These are phyloP conservation scores for Arthrobotrys pseudoclavata DNA, from an alignment of 2,329 filamentous ascomycete species.

Conservation along the genomic window DNA sequence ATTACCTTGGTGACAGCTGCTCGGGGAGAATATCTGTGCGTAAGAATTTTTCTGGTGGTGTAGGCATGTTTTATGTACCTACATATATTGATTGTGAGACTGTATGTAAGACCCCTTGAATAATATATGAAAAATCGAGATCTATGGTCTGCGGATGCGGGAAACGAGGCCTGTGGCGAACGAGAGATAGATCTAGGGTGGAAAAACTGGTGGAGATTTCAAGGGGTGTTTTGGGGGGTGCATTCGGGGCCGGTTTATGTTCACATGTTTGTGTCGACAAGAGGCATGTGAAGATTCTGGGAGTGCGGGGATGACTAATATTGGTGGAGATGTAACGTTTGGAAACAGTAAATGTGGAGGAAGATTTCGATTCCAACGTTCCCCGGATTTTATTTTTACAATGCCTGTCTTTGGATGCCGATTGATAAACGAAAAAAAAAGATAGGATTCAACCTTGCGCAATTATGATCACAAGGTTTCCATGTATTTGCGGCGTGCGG, in stretches of 20 bases:
- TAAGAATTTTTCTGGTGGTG: constrained; percentile 5
- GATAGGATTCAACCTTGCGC: constrained; percentile 15
- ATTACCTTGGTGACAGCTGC: background rate
- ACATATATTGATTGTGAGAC: constrained; percentile 30
- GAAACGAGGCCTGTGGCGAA: constrained; percentile 23
- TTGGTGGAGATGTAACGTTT: constrained; percentile 30
- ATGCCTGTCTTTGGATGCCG: background rate
- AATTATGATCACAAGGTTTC: constrained; percentile 9
- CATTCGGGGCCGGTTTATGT: constrained; percentile 2
- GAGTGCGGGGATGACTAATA: constrained; percentile 32
- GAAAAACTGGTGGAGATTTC: constrained; percentile 9
- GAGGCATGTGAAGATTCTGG: constrained; percentile 42
- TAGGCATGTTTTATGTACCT: constrained; percentile 24
- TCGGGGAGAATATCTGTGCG: background rate
- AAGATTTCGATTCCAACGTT: constrained; percentile 11
- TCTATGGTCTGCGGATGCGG: constrained; percentile 32
- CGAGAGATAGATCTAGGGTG: constrained; percentile 2
- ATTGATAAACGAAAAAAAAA: constrained; percentile 10
- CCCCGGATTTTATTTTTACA: constrained; percentile 5
- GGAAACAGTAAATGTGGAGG: constrained; percentile 21
- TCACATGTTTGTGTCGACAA: constrained; percentile 26
- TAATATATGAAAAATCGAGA: constrained; percentile 17
- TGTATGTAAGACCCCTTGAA: constrained; percentile 30
- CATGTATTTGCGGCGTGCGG: constrained; percentile 7
- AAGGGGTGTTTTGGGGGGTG: constrained; percentile 29